phyloP scores from a whole-genome alignment of 306 rosid genomes.

The Hippophae rhamnoides region DNA sequence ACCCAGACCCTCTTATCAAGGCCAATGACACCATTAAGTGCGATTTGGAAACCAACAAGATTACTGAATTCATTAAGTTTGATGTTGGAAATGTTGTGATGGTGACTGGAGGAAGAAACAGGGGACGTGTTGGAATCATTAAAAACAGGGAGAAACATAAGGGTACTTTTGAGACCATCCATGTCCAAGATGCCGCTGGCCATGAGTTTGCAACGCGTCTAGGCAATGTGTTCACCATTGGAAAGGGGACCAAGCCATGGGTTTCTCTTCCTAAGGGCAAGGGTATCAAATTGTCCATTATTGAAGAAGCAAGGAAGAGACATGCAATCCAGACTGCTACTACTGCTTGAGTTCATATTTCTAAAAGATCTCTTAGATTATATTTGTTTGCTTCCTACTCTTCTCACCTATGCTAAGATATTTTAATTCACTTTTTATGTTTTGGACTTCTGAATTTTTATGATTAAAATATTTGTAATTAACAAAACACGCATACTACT shows the following conservation, averaged over 20 bases:
- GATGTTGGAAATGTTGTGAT: conserved; percentile 80
- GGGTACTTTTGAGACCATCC: conserved; percentile 78
- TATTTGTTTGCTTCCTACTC: conserved; percentile 9
- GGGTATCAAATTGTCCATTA: conserved; percentile 69
- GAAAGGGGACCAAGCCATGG: conserved; percentile 82
- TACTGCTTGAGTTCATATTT: conserved; percentile 23
- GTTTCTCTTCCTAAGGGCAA: conserved; percentile 81
- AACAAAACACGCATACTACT: neutral
- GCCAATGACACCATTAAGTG: conserved; percentile 82
- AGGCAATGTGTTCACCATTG: conserved; percentile 65
- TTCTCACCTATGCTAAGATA: conserved; percentile 6
- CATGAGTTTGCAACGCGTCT: conserved; percentile 78
- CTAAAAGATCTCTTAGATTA: conserved; percentile 15
- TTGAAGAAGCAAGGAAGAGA: conserved; percentile 84
- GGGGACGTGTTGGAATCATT: conserved; percentile 82
- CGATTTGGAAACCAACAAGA: conserved; percentile 60
- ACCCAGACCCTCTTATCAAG: conserved; percentile 72
- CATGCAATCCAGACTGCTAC: conserved; percentile 43
- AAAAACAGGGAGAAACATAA: conserved; percentile 79
- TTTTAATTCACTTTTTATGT: conserved; percentile 8
- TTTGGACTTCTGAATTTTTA: neutral
- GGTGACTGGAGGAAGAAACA: conserved; percentile 82
- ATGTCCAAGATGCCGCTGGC: conserved; percentile 69
- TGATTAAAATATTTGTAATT: neutral
- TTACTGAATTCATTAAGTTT: conserved; percentile 69